Base-by-base conservation (phyloP, 2,329 filamentous ascomycete species). In the Didymosphaeria variabile region DNA sequence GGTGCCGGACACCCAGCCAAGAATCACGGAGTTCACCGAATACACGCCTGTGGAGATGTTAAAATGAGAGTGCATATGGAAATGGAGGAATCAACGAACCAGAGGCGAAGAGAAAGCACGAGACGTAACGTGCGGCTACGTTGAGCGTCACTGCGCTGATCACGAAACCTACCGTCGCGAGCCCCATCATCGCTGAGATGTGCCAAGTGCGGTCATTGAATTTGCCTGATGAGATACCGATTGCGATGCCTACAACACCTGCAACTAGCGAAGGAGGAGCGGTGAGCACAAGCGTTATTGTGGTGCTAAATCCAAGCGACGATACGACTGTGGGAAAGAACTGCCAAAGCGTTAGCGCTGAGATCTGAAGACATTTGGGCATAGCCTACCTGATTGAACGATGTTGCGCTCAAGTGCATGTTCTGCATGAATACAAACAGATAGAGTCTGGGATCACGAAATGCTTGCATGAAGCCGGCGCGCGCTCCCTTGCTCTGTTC, bases 361-460 rank as follows among this genome's bases (percentile, higher is more conserved):
- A 21, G 23, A 32, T n/a, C 19, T 32, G 5, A 0, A 23, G 15
- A 32, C 2, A 32, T 26, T 9, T 5, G 36, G 12, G 50, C 21
- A 10, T 15, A 51, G 47, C 55, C 2, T 61, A 66, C 63, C 57
- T 69, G 64, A 21, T 78, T 78, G 75, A 86, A 86, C 0, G 81
- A 80, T 60, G 85, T 84, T 1, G 84, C 83, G 0, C 81, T 83
- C 13, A 86, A 73, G 68, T 87, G 84, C 68, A 85, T 83, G 70
- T 86, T 85, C 65, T 86, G 83, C 84, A 86, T 86, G 38, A 86
- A 74, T 5, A 80, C 81, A 63, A 86, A 83, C 3, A 87, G 70
- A 80, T 84, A 87, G 0, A 84, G 81, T 55, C 83, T 79, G 65
- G 81, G 82, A 60, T 87, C 85, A 13, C 69, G 70, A 56, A 80